These are phyloP conservation scores for Sarocladium strictum DNA, from an alignment of 2,329 filamentous ascomycete species.

Conservation along the genomic window DNA sequence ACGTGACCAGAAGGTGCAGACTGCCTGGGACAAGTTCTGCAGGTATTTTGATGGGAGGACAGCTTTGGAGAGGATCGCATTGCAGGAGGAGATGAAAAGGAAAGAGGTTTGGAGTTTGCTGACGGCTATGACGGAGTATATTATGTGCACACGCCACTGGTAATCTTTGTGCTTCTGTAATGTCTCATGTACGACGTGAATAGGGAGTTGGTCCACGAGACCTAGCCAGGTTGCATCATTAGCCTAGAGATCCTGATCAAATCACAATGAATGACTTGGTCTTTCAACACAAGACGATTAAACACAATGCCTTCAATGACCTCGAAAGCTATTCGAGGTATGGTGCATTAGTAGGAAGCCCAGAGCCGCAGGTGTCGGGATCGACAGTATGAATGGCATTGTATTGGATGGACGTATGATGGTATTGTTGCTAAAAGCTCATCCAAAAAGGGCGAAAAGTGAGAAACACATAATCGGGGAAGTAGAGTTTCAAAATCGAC, in stretches of 20 bases:
- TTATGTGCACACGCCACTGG: conserved; percentile 67
- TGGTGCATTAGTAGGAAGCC: conserved; percentile 21
- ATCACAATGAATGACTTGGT: no score
- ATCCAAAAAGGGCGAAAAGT: conserved; percentile 11
- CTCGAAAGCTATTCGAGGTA: no score
- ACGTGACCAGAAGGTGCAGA: conserved; percentile 50
- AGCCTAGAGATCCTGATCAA: no score
- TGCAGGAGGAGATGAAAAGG: conserved; percentile 81
- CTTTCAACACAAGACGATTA: no score
- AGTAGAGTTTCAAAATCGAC: not conserved
- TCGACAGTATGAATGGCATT: no score
- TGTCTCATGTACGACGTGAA: conserved; percentile 23
- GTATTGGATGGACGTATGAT: not conserved
- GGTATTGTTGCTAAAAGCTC: conserved; percentile 14
- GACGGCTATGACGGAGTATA: conserved; percentile 59
- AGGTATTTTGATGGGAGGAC: conserved; percentile 85
- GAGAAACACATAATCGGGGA: conserved; percentile 14
- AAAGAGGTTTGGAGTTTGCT: conserved; percentile 70
- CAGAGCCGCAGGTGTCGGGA: conserved; percentile 11
- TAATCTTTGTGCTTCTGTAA: no score
- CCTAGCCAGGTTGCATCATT: no score
- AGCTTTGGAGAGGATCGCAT: conserved; percentile 77
- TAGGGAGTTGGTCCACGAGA: no score
- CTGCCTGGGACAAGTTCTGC: conserved; percentile 66
- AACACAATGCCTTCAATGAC: no score